These are phyloP conservation scores for Aspergillus alliaceus DNA, from an alignment of 2,329 filamentous ascomycete genomes.

Conservation along the genomic window DNA sequence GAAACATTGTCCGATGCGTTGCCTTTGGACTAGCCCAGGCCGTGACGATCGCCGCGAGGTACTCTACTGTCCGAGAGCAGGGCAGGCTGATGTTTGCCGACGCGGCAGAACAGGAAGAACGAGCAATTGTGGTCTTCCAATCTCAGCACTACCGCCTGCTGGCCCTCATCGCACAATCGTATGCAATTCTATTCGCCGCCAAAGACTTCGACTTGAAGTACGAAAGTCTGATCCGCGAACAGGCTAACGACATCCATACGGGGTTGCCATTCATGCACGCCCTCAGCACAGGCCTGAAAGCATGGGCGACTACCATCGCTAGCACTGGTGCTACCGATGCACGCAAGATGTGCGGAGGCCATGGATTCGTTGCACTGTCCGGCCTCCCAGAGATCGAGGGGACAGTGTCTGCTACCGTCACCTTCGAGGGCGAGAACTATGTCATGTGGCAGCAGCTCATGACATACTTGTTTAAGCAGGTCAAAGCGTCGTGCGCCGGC, in stretches of 20 bases:
- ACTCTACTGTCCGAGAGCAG: conserved; percentile 9
- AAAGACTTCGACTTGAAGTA: conserved; percentile 4
- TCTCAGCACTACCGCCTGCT: conserved; percentile 10
- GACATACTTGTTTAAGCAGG: conserved; percentile 5
- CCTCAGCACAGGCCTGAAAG: conserved; percentile 5
- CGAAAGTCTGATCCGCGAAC: background rate
- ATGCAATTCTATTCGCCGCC: conserved; percentile 7
- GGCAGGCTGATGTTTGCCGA: conserved; percentile 3
- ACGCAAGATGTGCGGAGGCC: conserved; percentile 6
- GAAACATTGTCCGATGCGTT: conserved; percentile 6
- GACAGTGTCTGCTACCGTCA: conserved; percentile 2
- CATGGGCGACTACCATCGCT: background rate
- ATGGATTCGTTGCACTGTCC: conserved; percentile 4
- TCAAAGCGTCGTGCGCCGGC: background rate
- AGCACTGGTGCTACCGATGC: background rate
- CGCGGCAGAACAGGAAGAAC: background rate
- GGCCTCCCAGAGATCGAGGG: conserved; percentile 5
- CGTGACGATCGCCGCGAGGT: conserved; percentile 6
- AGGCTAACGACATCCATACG: background rate
- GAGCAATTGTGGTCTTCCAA: conserved; percentile 4
- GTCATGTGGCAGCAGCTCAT: conserved; percentile 7
- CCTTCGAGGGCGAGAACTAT: conserved; percentile 8
- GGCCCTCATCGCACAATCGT: conserved; percentile 7
- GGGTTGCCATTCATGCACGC: conserved; percentile 3
- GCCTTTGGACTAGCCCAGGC: conserved; percentile 5